These are phyloP conservation scores for Lojkania enalia DNA, from an alignment of 2,329 filamentous ascomycete species.

Conservation along the genomic window DNA sequence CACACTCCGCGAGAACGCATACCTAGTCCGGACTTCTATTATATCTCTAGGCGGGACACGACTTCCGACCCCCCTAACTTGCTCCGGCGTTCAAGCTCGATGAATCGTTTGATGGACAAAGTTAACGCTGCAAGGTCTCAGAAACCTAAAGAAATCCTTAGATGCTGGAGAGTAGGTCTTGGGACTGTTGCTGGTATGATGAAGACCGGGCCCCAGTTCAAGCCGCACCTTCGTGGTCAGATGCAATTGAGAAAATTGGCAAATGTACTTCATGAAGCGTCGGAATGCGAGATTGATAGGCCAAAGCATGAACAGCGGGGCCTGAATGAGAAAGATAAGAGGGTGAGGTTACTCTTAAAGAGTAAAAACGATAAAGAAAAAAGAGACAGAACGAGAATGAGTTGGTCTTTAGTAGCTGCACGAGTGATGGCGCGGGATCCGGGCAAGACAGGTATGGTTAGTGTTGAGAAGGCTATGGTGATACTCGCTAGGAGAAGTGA, in stretches of 20 bases:
- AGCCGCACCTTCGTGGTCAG: constrained; percentile 16
- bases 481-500: constrained; percentile 14
- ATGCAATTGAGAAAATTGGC: constrained; percentile 19
- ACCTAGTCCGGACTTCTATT: constrained; percentile 13
- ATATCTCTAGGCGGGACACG: not conserved
- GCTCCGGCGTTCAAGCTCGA: constrained; percentile 17
- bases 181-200: constrained; percentile 9
- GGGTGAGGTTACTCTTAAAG: constrained; percentile 18
- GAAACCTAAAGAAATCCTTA: constrained; percentile 2
- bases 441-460: constrained; percentile 15
- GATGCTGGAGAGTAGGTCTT: constrained; percentile 18
- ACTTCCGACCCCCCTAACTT: not conserved
- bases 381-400: constrained; percentile 10
- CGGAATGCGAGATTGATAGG: no score
- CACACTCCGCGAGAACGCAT: constrained; percentile 5
- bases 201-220: constrained; percentile 7
- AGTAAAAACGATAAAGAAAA: constrained; percentile 15
- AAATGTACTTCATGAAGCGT: constrained; percentile 14
- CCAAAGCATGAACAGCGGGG: constrained; percentile 4
- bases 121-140: constrained; percentile 5
- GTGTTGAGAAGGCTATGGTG: constrained; percentile 18
- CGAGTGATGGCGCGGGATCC: constrained; percentile 14
- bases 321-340: constrained; percentile 10
- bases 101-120: constrained; percentile 9
- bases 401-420: constrained; percentile 15